Evolutionary conservation across 2,329 filamentous ascomycete genomes (phyloP), one percentile per base, ranked within the genome.

Genomic region (Penicillium polonicum): DNA sequence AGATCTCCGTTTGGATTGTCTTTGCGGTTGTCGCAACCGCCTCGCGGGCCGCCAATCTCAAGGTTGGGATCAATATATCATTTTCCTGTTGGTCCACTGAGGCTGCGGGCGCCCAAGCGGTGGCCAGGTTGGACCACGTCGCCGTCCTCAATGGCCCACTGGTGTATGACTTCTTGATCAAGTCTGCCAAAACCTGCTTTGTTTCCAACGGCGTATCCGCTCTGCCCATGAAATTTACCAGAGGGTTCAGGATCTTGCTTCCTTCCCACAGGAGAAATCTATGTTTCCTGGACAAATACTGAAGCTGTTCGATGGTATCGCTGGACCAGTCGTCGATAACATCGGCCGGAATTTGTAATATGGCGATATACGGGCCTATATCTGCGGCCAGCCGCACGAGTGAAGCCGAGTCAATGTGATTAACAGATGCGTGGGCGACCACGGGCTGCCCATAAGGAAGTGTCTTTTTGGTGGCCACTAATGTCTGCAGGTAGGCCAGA

Each of bases 341-440:
- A 71, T 87, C 84, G 55, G 82, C 83, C 66, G 86, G 83, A 5
- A 85, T 83, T 71, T 86, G 84, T 55, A 87, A 75, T 29, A 86
- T 71, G 62, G 82, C 84, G 57, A 87, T 86, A 60, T 82, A 79
- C 63, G 85, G 83, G 58, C 85, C 84, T 17, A 86, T 77, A 36
- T 85, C 79, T 60, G 84, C 80, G 31, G 83, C 83, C 10, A 87
- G 73, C 43, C 77, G 75, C 19, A 87, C 70, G 19, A 87, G 78
- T 63, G 83, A 77, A 51, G 79, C 77, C 12, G 83, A 83, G 48
- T 79, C 84, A 48, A 79, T 80, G 59, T 86, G 81, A 62, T 83
- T 82, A 56, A 83, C 82, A 23, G 83, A 85, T 15, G 84, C 76
- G 61, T 81, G 82, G 46, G 76, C 74, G 51, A 70, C 72, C 39